phyloP scores from a whole-genome alignment of 129 eudicot genomes.

The Pittosporum tobira region DNA sequence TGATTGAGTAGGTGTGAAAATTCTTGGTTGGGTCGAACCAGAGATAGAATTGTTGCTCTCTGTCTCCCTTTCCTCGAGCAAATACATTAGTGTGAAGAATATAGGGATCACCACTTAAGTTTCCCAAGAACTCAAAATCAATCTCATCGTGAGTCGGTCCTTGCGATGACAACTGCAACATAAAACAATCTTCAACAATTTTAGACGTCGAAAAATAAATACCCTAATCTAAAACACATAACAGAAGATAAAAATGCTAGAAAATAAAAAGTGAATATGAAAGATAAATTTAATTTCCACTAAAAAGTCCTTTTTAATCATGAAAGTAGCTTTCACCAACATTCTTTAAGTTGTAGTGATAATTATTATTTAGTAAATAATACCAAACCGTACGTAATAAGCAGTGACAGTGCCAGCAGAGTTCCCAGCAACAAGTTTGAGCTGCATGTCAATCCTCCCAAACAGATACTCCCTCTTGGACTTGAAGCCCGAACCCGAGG shows the following conservation, averaged over 20 bases:
- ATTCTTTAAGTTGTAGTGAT: background rate
- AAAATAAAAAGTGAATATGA: too few relatives aligned
- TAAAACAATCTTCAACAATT: constrained; percentile 10
- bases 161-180: constrained; percentile 58
- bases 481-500: constrained; percentile 68
- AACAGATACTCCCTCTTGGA: constrained; percentile 67
- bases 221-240: constrained; percentile 7
- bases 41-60: constrained; percentile 71
- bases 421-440: constrained; percentile 75
- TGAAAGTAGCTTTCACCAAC: constrained; percentile 18
- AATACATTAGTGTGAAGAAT: constrained; percentile 72
- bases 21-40: constrained; percentile 85
- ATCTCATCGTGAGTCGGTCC: constrained; percentile 79
- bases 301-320: constrained; percentile 16
- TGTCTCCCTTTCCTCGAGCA: constrained; percentile 62
- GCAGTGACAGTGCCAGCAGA: constrained; percentile 90
- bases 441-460: constrained; percentile 80
- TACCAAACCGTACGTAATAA: constrained; percentile 41
- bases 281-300: too few relatives aligned
- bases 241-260: too few relatives aligned
- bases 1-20: constrained; percentile 77
- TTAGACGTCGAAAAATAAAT: constrained; percentile 12
- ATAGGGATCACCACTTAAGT: constrained; percentile 54
- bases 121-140: constrained; percentile 81
- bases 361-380: background rate